Evolutionary conservation across 139 green algal genomes (phyloP), one percentile per base, ranked within the genome.

Genomic region (Chlamydomonas sp.): DNA sequence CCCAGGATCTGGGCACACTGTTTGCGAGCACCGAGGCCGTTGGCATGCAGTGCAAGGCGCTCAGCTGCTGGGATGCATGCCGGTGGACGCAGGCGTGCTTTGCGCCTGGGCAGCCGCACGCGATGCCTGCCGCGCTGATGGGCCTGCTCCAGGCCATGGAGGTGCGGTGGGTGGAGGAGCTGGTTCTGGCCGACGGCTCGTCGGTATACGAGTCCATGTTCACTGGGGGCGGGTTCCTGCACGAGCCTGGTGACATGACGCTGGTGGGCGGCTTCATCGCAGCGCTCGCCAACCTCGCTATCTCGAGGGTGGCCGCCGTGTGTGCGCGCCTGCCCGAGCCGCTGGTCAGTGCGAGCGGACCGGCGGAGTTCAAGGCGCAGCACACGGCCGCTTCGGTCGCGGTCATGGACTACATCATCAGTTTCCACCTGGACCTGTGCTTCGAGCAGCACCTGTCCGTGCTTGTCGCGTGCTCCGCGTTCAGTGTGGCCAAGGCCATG

Each of bases 21-120:
- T n/a, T n/a, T n/a, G n/a, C 10, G 10, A 50, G 39, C 39, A 50
- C 13, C 39, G 13, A 13, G 39, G 39, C 39, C 13, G 39, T 13
- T 50, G 39, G 39, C 39, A 50, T 50, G 39, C 39, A 50, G 39
- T 50, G 39, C 39, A n/a, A n/a, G n/a, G n/a, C n/a, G n/a, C n/a
- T n/a, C n/a, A n/a, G n/a, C n/a, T n/a, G n/a, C n/a, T n/a, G n/a
- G n/a, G n/a, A n/a, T n/a, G n/a, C n/a, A n/a, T n/a, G n/a, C n/a
- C n/a, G 39, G 10, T 50, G 39, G 39, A n/a, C 8, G 10, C 39
- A 50, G 39, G 39, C 39, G 13, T 50, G 39, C 39, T 50, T 50
- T 50, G 39, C 39, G 10, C 10, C 10, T 13, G 39, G 39, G 10
- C 39, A 13, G 10, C 39, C 39, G 13, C 39, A 50, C 39, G 39